Conservation (phyloP, 768 basidiomycete species). For the Calocybe indica region DNA sequence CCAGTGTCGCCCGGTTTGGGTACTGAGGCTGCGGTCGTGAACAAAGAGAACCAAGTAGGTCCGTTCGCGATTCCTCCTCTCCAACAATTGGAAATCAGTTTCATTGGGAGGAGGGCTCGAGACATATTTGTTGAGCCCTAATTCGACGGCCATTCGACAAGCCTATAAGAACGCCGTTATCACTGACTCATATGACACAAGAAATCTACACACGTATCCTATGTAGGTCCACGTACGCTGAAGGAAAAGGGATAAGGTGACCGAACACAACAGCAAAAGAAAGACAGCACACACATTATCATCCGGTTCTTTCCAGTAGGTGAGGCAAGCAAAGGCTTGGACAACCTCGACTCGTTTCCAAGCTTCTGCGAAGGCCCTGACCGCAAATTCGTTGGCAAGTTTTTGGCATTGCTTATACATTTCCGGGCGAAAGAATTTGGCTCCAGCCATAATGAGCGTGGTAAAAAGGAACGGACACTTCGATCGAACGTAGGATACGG, state of each 20-base stretch:
- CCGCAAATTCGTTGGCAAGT: constrained; percentile 68
- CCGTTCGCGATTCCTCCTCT: constrained; percentile 80
- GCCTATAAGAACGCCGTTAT: constrained; percentile 37
- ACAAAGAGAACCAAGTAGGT: constrained; percentile 84
- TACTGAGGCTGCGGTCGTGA: constrained; percentile 81
- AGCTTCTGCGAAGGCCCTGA: constrained; percentile 72
- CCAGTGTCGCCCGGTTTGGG: constrained; percentile 82
- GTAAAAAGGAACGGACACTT: constrained; percentile 83
- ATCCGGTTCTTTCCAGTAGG: constrained; percentile 86
- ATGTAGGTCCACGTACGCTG: constrained; percentile 86
- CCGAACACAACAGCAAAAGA: constrained; percentile 5
- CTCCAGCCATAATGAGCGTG: constrained; percentile 75
- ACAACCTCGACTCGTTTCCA: constrained; percentile 83
- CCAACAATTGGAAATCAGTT: constrained; percentile 57
- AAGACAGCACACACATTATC: constrained; percentile 53
- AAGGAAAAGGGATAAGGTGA: constrained; percentile 11
- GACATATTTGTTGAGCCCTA: constrained; percentile 70
- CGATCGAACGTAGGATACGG: constrained; percentile 70
- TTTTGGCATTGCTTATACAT: constrained; percentile 63
- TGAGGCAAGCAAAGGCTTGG: constrained; percentile 84
- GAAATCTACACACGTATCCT: constrained; percentile 56
- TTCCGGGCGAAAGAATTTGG: constrained; percentile 75
- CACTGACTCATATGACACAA: neutral
- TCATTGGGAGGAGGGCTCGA: constrained; percentile 51
- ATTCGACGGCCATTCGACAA: constrained; percentile 83